Percentiles rank a stretch among this genome's conserved stretches.
These are phyloP conservation scores for Hyaloscypha bicolor DNA, from an alignment of 495 filamentous ascomycete species.

Conservation along the genomic window DNA sequence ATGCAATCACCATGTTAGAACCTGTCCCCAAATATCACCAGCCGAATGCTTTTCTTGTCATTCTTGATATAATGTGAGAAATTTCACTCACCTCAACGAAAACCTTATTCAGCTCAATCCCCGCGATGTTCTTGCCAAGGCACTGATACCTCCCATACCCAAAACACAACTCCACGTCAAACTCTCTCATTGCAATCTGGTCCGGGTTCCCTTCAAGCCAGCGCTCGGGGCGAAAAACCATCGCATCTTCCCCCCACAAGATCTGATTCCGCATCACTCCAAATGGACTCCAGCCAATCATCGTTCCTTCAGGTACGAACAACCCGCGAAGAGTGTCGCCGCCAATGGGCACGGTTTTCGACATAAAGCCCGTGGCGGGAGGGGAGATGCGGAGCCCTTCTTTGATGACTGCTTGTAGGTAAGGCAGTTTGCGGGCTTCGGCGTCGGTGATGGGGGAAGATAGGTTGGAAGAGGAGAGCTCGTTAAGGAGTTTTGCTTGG, in stretches of 20 bases:
- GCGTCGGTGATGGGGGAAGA: slow-evolving; percentile 22
- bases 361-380: slow-evolving; percentile 38
- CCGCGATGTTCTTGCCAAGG: slow-evolving; percentile 47
- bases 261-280: slow-evolving; percentile 35
- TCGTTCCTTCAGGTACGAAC: slow-evolving; percentile 53
- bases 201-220: slow-evolving; percentile 49
- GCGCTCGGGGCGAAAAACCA: slow-evolving; percentile 56
- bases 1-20: not conserved
- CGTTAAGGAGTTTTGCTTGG: slow-evolving; percentile 56
- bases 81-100: not conserved
- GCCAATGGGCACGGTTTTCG: slow-evolving; percentile 46
- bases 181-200: slow-evolving; percentile 39
- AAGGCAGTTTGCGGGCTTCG: slow-evolving; percentile 47
- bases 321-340: slow-evolving; percentile 52
- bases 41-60: not conserved
- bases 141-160: slow-evolving; percentile 48
- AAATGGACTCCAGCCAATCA: slow-evolving; percentile 45
- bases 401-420: slow-evolving; percentile 53
- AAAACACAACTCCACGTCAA: slow-evolving; percentile 42
- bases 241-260: slow-evolving; percentile 51
- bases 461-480: slow-evolving; percentile 47
- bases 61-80: not conserved
- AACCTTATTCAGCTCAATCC: slow-evolving; percentile 53
- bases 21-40: not conserved
- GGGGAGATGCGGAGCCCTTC: slow-evolving; percentile 52